A percentile compares a stretch with the other conserved stretches of the same genome.
Evolutionary conservation across 2,329 filamentous ascomycete species (phyloP).

Genomic region (Raffaelea ambrosiae): DNA sequence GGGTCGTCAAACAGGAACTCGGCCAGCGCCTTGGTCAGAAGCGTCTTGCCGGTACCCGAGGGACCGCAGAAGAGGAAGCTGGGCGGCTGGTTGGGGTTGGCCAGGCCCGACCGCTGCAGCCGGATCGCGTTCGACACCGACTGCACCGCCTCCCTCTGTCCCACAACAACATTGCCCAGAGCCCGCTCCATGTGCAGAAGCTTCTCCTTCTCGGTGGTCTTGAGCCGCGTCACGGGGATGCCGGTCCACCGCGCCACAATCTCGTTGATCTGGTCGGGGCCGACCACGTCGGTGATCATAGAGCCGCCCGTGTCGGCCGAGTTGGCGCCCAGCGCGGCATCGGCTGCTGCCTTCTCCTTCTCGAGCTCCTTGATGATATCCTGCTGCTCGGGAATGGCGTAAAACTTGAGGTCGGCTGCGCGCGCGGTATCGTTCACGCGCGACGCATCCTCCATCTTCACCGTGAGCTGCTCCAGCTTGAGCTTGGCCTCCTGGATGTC

Average conservation of each 20-base stretch:
- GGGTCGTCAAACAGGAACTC: conserved; percentile 97
- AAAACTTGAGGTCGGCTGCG: conserved; percentile 92
- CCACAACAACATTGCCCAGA: conserved; percentile 76
- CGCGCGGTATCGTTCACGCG: conserved; percentile 75
- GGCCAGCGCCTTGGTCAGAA: conserved; percentile 91
- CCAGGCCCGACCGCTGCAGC: conserved; percentile 85
- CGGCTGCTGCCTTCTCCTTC: conserved; percentile 67
- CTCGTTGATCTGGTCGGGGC: conserved; percentile 97
- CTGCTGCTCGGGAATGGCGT: conserved; percentile 91
- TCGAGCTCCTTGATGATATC: conserved; percentile 73
- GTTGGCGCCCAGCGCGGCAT: conserved; percentile 55
- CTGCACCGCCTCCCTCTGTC: conserved; percentile 86
- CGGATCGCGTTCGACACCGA: conserved; percentile 95
- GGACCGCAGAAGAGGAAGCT: conserved; percentile 99
- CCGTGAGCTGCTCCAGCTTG: conserved; percentile 84
- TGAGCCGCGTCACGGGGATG: conserved; percentile 88
- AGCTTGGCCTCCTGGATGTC: conserved; percentile 91
- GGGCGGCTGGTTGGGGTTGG: conserved; percentile 92
- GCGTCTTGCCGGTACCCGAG: conserved; percentile 94
- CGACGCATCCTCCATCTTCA: conserved; percentile 90
- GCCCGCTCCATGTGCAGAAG: conserved; percentile 93
- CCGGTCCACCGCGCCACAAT: conserved; percentile 98
- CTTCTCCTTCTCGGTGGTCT: conserved; percentile 96
- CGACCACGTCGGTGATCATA: conserved; percentile 87
- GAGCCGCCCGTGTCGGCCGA: conserved; percentile 54